Evolutionary conservation across 306 rosid species (phyloP).

Genomic region (Trifolium pratense): DNA sequence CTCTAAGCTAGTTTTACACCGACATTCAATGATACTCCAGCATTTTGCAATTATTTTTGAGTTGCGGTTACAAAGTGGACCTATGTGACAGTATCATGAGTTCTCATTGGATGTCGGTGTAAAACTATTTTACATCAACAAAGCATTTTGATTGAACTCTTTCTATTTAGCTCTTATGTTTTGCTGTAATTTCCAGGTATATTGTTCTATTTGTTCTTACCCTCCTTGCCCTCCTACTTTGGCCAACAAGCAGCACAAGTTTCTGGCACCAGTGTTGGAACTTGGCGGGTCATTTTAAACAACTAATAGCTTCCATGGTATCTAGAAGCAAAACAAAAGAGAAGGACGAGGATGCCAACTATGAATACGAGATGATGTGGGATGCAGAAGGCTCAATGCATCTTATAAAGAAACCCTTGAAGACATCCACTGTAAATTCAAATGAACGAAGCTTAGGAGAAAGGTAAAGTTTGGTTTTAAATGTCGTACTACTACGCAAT

Average conservation of each 20-base stretch:
- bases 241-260: conserved; percentile 69
- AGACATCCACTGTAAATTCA: conserved; percentile 44
- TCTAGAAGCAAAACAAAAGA: conserved; percentile 60
- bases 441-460: conserved; percentile 57
- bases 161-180: background rate
- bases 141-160: background rate
- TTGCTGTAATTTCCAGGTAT: conserved; percentile 60
- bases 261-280: conserved; percentile 54
- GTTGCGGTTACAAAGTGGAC: background rate
- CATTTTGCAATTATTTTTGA: background rate
- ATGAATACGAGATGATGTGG: conserved; percentile 86
- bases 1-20: background rate
- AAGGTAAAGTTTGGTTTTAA: conserved; percentile 56
- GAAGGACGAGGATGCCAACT: conserved; percentile 73
- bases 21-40: too few relatives aligned
- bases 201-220: conserved; percentile 58
- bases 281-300: conserved; percentile 44
- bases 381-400: conserved; percentile 87
- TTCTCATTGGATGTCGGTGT: background rate
- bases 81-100: background rate
- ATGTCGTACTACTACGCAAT: background rate
- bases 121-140: background rate
- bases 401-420: conserved; percentile 72
- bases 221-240: conserved; percentile 66
- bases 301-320: conserved; percentile 47